Percentiles rank a stretch among this genome's conserved stretches.
phyloP scores from a whole-genome alignment of 768 basidiomycete species.

The Tubosaeta brunneosetosa region DNA sequence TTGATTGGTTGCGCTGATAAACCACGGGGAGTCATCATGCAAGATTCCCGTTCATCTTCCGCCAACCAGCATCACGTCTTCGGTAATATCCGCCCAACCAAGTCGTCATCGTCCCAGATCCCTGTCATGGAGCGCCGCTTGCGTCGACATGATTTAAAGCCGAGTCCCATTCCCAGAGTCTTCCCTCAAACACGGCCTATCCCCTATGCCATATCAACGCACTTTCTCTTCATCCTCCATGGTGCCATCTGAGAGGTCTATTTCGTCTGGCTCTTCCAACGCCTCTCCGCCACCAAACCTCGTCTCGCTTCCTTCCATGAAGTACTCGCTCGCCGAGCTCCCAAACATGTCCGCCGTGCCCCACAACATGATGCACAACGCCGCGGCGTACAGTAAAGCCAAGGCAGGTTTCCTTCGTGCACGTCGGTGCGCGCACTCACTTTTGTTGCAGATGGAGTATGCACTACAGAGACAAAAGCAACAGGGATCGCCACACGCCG shows the following conservation, averaged over 20 bases:
- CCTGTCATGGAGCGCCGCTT: conserved; percentile 21
- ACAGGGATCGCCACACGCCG: conserved; percentile 21
- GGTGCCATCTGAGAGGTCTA: conserved; percentile 30
- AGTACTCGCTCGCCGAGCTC: conserved; percentile 28
- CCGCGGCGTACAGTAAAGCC: conserved; percentile 27
- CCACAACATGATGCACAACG: conserved; percentile 30
- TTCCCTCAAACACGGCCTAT: conserved; percentile 13
- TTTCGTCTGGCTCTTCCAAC: conserved; percentile 29
- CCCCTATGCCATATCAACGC: conserved; percentile 30
- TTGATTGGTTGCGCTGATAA: conserved; percentile 32
- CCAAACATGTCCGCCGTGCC: conserved; percentile 31
- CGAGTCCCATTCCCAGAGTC: not conserved
- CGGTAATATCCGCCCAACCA: conserved; percentile 32
- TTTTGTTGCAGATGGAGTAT: conserved; percentile 25
- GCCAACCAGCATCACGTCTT: conserved; percentile 28
- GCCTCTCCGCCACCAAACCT: conserved; percentile 29
- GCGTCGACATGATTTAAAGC: conserved; percentile 26
- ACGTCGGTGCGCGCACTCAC: conserved; percentile 4
- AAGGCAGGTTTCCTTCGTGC: conserved; percentile 14
- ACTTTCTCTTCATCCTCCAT: conserved; percentile 30
- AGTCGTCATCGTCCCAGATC: conserved; percentile 21
- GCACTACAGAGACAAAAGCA: conserved; percentile 31
- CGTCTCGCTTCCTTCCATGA: conserved; percentile 30
- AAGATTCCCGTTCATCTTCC: conserved; percentile 32
- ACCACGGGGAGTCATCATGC: conserved; percentile 29